A percentile compares a stretch with the other conserved stretches of the same genome.
These are phyloP conservation scores for Microsporum audouinii DNA, from an alignment of 2,329 filamentous ascomycete species.

Conservation along the genomic window DNA sequence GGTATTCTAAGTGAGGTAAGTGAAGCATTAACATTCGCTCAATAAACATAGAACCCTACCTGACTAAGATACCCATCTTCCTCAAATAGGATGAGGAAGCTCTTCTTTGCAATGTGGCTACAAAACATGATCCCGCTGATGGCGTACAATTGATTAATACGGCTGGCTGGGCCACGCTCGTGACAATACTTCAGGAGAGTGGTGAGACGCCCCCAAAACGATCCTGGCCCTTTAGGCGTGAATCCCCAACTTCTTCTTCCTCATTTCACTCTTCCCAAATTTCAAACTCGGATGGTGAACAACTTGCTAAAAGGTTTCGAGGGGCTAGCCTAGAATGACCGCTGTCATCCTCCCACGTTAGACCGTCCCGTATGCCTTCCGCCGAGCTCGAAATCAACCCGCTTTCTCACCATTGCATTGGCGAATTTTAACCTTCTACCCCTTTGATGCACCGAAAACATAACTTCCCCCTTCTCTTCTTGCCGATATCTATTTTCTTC, in stretches of 20 bases:
- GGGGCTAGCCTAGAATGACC: constrained; percentile 45
- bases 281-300: constrained; percentile 42
- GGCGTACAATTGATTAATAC: constrained; percentile 74
- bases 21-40: not conserved
- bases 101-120: constrained; percentile 74
- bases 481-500: not conserved
- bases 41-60: not conserved
- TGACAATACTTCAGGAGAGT: constrained; percentile 88
- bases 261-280: constrained; percentile 19
- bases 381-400: not conserved
- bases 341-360: constrained; percentile 2
- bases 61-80: not conserved
- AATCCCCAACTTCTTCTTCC: constrained; percentile 23
- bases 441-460: not conserved
- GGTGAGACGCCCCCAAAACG: constrained; percentile 90
- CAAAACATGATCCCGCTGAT: constrained; percentile 66
- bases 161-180: constrained; percentile 84
- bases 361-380: constrained; percentile 3
- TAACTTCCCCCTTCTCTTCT: not conserved
- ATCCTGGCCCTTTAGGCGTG: constrained; percentile 28
- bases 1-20: constrained; percentile 72
- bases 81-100: constrained; percentile 67
- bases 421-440: not conserved
- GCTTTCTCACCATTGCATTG: not conserved
- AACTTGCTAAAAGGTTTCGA: constrained; percentile 55